Percentiles rank a stretch among this genome's conserved stretches.
These are phyloP conservation scores for Grosmannia huntii DNA, from an alignment of 2,329 filamentous ascomycete species.

Conservation along the genomic window DNA sequence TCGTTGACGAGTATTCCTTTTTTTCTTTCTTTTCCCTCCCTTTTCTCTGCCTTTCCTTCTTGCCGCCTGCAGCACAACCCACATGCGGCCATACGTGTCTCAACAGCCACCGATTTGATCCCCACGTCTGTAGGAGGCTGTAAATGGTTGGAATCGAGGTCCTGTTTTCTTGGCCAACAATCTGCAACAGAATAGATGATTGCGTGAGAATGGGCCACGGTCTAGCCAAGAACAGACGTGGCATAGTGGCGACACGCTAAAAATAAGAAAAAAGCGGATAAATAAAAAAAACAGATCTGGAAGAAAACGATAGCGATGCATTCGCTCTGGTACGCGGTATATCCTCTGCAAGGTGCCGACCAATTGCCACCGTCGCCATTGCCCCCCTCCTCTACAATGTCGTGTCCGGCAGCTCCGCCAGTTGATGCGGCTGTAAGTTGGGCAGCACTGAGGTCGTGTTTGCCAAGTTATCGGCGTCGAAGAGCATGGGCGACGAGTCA, in stretches of 20 bases:
- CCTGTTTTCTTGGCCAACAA: not conserved
- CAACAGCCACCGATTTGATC: not conserved
- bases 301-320: too few relatives aligned
- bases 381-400: not conserved
- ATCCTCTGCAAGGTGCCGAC: too few relatives aligned
- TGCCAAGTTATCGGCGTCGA: conserved; percentile 4
- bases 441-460: conserved; percentile 2
- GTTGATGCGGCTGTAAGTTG: not conserved
- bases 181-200: not conserved
- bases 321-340: too few relatives aligned
- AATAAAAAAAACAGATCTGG: too few relatives aligned
- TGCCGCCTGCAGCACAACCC: not conserved
- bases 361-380: not conserved
- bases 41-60: not conserved
- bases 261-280: too few relatives aligned
- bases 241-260: too few relatives aligned
- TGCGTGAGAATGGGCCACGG: not conserved
- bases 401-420: not conserved
- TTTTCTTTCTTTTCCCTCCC: not conserved
- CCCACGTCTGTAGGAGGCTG: not conserved
- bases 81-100: not conserved
- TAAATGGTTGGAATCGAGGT: not conserved
- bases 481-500: conserved; percentile 2
- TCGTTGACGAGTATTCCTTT: too few relatives aligned
- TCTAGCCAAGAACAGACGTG: too few relatives aligned